Base-by-base conservation (phyloP, 257 asterid species). In the Nyctanthes arbortristis region DNA sequence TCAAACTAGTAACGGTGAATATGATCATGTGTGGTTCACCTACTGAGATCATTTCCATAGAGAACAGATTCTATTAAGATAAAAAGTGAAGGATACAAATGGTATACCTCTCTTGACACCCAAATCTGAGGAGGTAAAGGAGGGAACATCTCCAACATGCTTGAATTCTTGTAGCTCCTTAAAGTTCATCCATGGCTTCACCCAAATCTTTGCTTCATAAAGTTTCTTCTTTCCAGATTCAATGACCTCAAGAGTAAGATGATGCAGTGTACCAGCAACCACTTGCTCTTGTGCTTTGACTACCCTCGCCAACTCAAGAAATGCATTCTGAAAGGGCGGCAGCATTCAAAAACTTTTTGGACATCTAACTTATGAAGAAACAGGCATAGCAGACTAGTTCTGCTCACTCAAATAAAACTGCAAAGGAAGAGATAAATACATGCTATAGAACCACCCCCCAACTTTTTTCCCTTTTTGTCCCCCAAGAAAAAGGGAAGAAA, bases 121-220 rank as follows among this genome's bases (percentile, higher is more conserved):
- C 39, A 90, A 81, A 66, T 93, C 98, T 1, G 96, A 87, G 2
- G 95, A 66, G 33, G 97, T 88, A 33, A 88, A 72, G 62, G 79
- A 31, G 2, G 96, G 85, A 73, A 49, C 78, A 69, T 88, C 93
- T 20, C 65, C 85, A 32, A 85, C 85, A 66, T 80, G 92, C 67
- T 75, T 87, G 84, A 93, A 93, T 57, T 87, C 96, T 73, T 93
- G 93, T 30, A 93, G 80, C 69, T 93, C 90, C 85, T 84, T 91
- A 36, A 91, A 93, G 67, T 87, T 54, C 87, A 89, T 39, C 99
- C 97, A 93, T 7, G 97, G 95, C 67, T 91, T 93, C 0, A 91
- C 96, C 99, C 96, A 93, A 13, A 93, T 79, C 81, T 93, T 93
- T 4, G 99, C 96, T 79, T 82, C 86, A 20, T 93, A 93, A 1